Conservation (phyloP, 306 rosid genomes). For the Cajanus cajan region DNA sequence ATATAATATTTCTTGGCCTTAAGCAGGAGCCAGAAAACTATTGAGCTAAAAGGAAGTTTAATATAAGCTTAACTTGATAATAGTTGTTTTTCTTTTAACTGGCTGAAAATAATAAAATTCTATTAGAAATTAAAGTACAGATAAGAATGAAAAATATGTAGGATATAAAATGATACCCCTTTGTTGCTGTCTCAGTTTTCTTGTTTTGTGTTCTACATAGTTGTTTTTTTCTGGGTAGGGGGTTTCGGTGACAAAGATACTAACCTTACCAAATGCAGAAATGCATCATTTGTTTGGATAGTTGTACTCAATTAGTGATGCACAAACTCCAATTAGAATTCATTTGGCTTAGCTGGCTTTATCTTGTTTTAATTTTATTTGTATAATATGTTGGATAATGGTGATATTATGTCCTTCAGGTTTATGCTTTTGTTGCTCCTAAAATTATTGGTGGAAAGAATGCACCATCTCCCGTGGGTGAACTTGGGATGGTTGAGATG, state of each 20-base stretch:
- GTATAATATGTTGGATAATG: neutral
- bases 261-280: neutral
- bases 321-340: neutral
- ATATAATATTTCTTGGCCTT: conserved; percentile 8
- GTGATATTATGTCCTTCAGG: conserved; percentile 45
- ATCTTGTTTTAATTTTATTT: conserved; percentile 21
- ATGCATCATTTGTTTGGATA: conserved; percentile 11
- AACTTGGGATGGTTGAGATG: conserved; percentile 99
- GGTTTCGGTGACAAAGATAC: neutral
- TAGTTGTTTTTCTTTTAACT: neutral
- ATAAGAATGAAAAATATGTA: conserved; percentile 4
- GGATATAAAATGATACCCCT: neutral
- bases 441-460: conserved; percentile 89
- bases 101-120: neutral
- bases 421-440: conserved; percentile 91
- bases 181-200: neutral
- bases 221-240: neutral
- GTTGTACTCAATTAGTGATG: neutral
- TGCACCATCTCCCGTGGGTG: conserved; percentile 96
- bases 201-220: neutral
- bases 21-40: neutral
- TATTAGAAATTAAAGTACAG: neutral
- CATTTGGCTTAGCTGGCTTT: conserved; percentile 14
- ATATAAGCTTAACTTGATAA: neutral
- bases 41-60: neutral